These are phyloP conservation scores for Trichosporon sp. DNA, from an alignment of 1,284 basidiomycete species.

Conservation along the genomic window DNA sequence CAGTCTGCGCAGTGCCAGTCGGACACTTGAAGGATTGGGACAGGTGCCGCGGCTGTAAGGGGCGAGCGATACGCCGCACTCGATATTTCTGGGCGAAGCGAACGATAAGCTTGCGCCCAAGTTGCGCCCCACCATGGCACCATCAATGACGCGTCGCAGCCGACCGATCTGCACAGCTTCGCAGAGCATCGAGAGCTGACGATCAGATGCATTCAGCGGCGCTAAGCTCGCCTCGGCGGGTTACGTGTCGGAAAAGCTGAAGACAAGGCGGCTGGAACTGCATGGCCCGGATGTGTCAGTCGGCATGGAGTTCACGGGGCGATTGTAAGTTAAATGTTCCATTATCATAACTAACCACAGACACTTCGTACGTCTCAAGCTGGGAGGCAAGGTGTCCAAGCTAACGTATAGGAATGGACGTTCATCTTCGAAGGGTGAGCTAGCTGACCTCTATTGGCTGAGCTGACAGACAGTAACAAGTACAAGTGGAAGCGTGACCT, in stretches of 20 bases:
- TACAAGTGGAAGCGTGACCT: slow-evolving; percentile 50
- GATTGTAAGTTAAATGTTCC: slow-evolving; percentile 41
- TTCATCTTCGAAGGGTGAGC: slow-evolving; percentile 52
- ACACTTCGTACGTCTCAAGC: not conserved
- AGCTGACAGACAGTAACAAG: slow-evolving; percentile 42
- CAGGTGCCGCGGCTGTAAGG: not conserved
- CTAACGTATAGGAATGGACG: slow-evolving; percentile 47
- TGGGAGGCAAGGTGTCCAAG: not conserved
- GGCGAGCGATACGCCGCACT: not conserved
- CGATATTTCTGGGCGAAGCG: not conserved
- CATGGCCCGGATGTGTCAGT: slow-evolving; percentile 53
- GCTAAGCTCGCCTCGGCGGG: slow-evolving; percentile 49
- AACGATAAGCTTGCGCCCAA: too few relatives aligned
- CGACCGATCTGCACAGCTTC: not conserved
- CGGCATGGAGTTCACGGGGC: slow-evolving; percentile 50
- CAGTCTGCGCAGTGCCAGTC: too few relatives aligned
- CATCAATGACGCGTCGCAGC: not conserved
- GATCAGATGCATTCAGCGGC: slow-evolving; percentile 45
- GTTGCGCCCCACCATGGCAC: not conserved
- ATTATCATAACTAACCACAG: not conserved
- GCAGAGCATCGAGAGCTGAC: slow-evolving; percentile 18
- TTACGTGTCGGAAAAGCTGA: slow-evolving; percentile 42
- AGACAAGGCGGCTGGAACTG: slow-evolving; percentile 49
- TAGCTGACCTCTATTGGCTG: too few relatives aligned
- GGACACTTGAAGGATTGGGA: too few relatives aligned